Conservation (phyloP, 306 rosid species). For the Medicago lupulina region DNA sequence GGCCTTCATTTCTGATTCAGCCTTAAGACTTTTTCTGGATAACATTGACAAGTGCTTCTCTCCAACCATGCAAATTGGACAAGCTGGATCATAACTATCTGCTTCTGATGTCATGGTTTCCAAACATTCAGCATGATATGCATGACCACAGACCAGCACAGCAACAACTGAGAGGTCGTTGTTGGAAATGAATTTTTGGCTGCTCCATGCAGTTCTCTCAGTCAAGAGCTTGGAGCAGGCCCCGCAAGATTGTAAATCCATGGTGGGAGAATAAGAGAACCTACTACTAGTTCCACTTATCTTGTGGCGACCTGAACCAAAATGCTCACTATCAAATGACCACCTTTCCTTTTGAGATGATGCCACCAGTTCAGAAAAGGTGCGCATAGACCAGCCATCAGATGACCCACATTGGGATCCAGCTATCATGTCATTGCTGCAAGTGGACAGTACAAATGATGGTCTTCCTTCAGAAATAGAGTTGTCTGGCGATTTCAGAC, state of each 20-base stretch:
- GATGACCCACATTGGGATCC: slow-evolving; percentile 86
- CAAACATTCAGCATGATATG: slow-evolving; percentile 77
- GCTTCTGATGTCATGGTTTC: slow-evolving; percentile 67
- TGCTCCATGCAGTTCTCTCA: slow-evolving; percentile 72
- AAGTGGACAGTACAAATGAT: slow-evolving; percentile 68
- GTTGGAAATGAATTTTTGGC: slow-evolving; percentile 55
- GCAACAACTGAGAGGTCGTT: slow-evolving; percentile 68
- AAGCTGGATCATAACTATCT: slow-evolving; percentile 68
- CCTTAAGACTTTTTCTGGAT: slow-evolving; percentile 49
- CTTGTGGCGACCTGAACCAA: slow-evolving; percentile 65
- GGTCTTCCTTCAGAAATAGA: slow-evolving; percentile 78
- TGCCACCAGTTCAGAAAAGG: slow-evolving; percentile 89
- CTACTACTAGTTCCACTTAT: slow-evolving; percentile 71
- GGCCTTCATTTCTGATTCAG: slow-evolving; percentile 57
- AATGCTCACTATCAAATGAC: slow-evolving; percentile 82
- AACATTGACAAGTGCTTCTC: slow-evolving; percentile 62
- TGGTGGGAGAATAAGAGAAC: slow-evolving; percentile 69
- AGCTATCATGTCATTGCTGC: slow-evolving; percentile 72
- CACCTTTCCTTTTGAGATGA: slow-evolving; percentile 80
- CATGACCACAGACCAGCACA: slow-evolving; percentile 74
- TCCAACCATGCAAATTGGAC: slow-evolving; percentile 75
- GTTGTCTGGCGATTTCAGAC: slow-evolving; percentile 75
- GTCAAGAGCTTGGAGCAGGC: slow-evolving; percentile 68
- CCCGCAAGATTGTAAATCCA: slow-evolving; percentile 68
- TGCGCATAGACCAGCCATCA: slow-evolving; percentile 90